Conservation (phyloP, 2,329 filamentous ascomycete genomes). For the Ophiostoma novo-ulmi region DNA sequence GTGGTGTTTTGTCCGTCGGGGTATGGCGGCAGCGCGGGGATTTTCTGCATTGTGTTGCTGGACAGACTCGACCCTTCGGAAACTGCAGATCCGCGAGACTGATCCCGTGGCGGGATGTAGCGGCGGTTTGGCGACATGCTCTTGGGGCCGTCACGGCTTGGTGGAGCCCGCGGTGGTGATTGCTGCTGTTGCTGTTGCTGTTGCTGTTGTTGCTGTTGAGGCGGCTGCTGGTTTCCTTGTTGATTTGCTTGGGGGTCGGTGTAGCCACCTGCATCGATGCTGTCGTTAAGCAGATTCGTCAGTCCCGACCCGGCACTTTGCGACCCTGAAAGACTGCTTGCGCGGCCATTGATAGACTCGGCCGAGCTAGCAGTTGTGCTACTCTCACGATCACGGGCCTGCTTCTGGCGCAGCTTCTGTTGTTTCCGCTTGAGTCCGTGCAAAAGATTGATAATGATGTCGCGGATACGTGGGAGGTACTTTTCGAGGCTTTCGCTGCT, state of each 20-base stretch:
- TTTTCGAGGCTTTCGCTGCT: slow-evolving; percentile 89
- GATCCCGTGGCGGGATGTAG: slow-evolving; percentile 46
- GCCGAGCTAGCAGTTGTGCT: slow-evolving; percentile 49
- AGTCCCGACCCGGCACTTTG: slow-evolving; percentile 54
- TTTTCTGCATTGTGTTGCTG: slow-evolving; percentile 70
- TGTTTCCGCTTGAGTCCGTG: slow-evolving; percentile 97
- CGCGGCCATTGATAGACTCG: slow-evolving; percentile 14
- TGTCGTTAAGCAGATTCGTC: slow-evolving; percentile 56
- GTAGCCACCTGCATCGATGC: slow-evolving; percentile 49
- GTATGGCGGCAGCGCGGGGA: slow-evolving; percentile 69
- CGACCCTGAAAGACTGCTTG: slow-evolving; percentile 56
- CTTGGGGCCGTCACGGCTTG: slow-evolving; percentile 28
- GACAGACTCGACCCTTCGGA: slow-evolving; percentile 64
- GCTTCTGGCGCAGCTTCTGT: slow-evolving; percentile 69
- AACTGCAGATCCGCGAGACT: slow-evolving; percentile 46
- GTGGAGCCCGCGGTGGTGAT: slow-evolving; percentile 31
- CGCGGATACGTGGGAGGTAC: slow-evolving; percentile 88
- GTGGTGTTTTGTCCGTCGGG: slow-evolving; percentile 52
- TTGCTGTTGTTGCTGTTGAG: slow-evolving; percentile 28
- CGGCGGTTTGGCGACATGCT: slow-evolving; percentile 47
- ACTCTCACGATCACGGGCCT: slow-evolving; percentile 54
- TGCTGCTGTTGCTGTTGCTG: slow-evolving; percentile 34
- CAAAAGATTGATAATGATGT: slow-evolving; percentile 96
- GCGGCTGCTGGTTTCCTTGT: slow-evolving; percentile 26
- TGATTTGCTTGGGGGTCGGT: slow-evolving; percentile 30